Conservation (phyloP, 2,329 filamentous ascomycete genomes). For the Colletotrichum costaricense region DNA sequence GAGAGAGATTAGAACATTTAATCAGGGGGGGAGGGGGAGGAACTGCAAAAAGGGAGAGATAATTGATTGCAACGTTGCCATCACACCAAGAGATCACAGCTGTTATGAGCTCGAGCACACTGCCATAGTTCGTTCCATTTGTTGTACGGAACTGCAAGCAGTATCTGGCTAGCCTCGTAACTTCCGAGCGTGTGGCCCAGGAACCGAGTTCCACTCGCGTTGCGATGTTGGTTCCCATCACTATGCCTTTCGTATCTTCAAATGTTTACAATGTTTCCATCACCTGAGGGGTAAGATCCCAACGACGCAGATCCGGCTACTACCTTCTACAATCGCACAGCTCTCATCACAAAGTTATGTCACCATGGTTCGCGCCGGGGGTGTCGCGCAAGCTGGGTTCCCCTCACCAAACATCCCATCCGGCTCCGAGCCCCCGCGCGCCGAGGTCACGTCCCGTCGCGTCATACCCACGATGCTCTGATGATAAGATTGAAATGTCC, state of each 20-base stretch:
- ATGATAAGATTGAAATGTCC: neutral
- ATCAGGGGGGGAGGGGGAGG: neutral
- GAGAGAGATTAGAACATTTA: neutral
- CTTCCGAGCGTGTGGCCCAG: neutral
- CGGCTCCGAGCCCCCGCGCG: neutral
- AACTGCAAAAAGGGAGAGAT: neutral
- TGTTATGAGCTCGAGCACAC: too few species aligned
- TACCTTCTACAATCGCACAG: conserved; percentile 3
- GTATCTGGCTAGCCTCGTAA: neutral
- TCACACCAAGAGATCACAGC: neutral
- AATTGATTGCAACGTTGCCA: conserved; percentile 14
- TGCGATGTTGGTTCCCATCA: neutral
- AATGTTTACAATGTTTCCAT: neutral
- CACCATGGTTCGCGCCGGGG: neutral
- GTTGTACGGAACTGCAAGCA: neutral
- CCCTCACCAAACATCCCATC: neutral
- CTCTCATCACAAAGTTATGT: neutral
- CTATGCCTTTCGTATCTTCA: neutral
- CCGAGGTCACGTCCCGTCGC: neutral
- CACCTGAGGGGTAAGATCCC: neutral
- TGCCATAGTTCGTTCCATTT: neutral
- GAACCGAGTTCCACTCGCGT: neutral
- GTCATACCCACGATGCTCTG: neutral
- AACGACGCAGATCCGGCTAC: neutral
- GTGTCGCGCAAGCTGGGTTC: neutral